Conservation (phyloP, 768 basidiomycete species). For the Rickenella mellea region DNA sequence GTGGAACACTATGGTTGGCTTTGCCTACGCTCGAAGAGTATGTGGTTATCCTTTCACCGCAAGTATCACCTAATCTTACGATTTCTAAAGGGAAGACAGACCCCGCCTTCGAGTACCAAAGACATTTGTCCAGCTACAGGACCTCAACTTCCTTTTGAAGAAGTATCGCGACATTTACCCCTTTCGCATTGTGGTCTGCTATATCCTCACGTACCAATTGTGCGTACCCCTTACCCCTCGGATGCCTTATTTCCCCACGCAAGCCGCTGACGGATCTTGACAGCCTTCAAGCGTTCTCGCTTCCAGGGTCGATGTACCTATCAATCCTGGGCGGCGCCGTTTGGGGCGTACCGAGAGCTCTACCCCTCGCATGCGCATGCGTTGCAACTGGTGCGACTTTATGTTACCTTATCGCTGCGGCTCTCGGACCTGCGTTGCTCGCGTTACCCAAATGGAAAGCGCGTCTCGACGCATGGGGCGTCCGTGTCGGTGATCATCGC, state of each 20-base stretch:
- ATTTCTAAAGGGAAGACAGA: slow-evolving; percentile 55
- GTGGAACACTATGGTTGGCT: slow-evolving; percentile 70
- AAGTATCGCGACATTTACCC: slow-evolving; percentile 90
- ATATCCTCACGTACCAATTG: slow-evolving; percentile 88
- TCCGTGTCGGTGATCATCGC: slow-evolving; percentile 67
- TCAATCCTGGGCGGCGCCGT: slow-evolving; percentile 94
- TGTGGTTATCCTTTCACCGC: slow-evolving; percentile 20
- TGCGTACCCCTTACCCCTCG: slow-evolving; percentile 29
- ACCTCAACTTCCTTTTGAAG: slow-evolving; percentile 75
- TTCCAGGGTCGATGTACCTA: slow-evolving; percentile 96
- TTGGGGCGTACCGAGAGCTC: slow-evolving; percentile 80
- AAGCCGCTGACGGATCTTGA: background rate
- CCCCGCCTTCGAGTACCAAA: slow-evolving; percentile 74
- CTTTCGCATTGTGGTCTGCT: slow-evolving; percentile 76
- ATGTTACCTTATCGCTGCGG: slow-evolving; percentile 87
- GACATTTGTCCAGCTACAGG: slow-evolving; percentile 80
- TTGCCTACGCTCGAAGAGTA: slow-evolving; percentile 74
- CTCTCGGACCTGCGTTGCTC: slow-evolving; percentile 86
- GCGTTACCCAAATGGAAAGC: slow-evolving; percentile 80
- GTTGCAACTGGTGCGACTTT: slow-evolving; percentile 86
- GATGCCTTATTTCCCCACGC: background rate
- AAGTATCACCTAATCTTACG: slow-evolving; percentile 6
- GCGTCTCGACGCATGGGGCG: slow-evolving; percentile 72
- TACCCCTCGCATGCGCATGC: slow-evolving; percentile 86
- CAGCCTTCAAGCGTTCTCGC: slow-evolving; percentile 92